Evolutionary conservation across 2,329 filamentous ascomycete genomes (phyloP).

Genomic region (Fusarium graminum): DNA sequence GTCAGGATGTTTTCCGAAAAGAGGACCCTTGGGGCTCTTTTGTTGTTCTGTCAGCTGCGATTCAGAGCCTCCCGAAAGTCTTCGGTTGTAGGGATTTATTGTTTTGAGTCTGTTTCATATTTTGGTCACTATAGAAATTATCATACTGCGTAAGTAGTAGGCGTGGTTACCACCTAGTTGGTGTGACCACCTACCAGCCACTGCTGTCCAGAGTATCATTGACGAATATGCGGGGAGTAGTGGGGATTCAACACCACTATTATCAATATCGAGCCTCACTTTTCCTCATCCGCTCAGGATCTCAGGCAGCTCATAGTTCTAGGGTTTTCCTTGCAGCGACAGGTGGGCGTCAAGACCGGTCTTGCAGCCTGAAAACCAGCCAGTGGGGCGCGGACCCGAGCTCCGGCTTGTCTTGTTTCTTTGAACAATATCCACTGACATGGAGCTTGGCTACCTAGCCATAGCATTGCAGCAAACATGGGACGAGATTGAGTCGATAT

Average conservation of each 20-base stretch:
- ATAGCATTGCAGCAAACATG: neutral
- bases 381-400: slow-evolving; percentile 37
- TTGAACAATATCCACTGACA: slow-evolving; percentile 19
- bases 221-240: slow-evolving; percentile 27
- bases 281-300: slow-evolving; percentile 29
- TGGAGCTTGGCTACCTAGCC: neutral
- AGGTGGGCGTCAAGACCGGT: slow-evolving; percentile 20
- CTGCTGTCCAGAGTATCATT: slow-evolving; percentile 3
- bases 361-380: slow-evolving; percentile 35
- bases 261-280: slow-evolving; percentile 34
- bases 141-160: too few species aligned
- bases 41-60: slow-evolving; percentile 26
- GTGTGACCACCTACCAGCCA: neutral
- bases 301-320: slow-evolving; percentile 18
- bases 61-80: slow-evolving; percentile 17
- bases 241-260: slow-evolving; percentile 14
- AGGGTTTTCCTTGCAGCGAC: slow-evolving; percentile 42
- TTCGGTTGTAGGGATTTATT: slow-evolving; percentile 10
- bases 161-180: too few species aligned
- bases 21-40: slow-evolving; percentile 17
- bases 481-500: slow-evolving; percentile 13
- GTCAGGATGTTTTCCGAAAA: slow-evolving; percentile 23
- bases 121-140: slow-evolving; percentile 2
- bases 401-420: slow-evolving; percentile 24
- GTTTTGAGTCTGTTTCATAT: slow-evolving; percentile 26